Conservation (phyloP, 345 rosid genomes). For the Gossypium mustelinum region DNA sequence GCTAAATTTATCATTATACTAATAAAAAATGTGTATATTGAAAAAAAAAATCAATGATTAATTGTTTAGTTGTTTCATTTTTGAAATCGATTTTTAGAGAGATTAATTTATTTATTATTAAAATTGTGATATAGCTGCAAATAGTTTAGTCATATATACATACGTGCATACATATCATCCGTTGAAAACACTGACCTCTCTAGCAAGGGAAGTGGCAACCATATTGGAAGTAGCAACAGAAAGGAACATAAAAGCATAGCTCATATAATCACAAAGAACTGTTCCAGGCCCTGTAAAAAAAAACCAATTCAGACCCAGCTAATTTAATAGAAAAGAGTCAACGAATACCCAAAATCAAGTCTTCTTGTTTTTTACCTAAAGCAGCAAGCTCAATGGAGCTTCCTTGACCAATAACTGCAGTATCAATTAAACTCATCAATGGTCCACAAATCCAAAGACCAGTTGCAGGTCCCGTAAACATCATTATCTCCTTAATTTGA, state of each 20-base stretch:
- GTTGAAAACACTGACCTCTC: conserved; percentile 31
- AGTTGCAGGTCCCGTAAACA: conserved; percentile 85
- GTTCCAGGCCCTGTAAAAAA: conserved; percentile 46
- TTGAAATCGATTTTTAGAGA: too few relatives aligned
- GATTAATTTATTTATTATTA: too few relatives aligned
- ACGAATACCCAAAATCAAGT: background rate
- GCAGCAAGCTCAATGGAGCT: conserved; percentile 93
- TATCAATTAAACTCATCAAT: conserved; percentile 90
- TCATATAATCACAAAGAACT: conserved; percentile 45
- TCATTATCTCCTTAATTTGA: conserved; percentile 68
- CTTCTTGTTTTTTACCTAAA: conserved; percentile 39
- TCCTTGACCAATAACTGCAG: conserved; percentile 84
- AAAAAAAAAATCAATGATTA: too few relatives aligned
- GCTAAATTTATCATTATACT: too few relatives aligned
- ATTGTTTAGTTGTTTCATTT: too few relatives aligned
- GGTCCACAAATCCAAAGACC: conserved; percentile 92
- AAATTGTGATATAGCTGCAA: background rate
- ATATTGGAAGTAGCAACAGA: conserved; percentile 56
- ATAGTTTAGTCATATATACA: too few relatives aligned
- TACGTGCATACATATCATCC: background rate
- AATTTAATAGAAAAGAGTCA: background rate
- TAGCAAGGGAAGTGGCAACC: conserved; percentile 55
- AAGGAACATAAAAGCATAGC: conserved; percentile 57
- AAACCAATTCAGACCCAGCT: background rate
- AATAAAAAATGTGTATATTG: too few relatives aligned